Evolutionary conservation across 108 stramenopile genomes (phyloP), one percentile per base, ranked within the genome.

Genomic region (Cylindrotheca closterium): DNA sequence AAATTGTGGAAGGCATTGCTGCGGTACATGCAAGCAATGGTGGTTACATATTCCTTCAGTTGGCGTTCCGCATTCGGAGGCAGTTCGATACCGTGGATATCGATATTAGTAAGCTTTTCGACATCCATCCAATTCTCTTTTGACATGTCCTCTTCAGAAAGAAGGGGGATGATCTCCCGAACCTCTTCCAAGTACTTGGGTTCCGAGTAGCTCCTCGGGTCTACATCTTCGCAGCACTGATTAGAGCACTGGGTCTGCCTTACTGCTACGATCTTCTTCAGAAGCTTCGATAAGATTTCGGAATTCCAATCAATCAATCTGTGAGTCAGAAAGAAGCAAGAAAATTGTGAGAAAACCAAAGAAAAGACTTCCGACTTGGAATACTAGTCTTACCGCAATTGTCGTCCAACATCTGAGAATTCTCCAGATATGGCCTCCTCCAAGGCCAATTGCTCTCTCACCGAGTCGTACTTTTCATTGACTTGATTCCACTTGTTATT

Each of bases 1-100:
- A 86, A 78, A 55, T 78, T 80, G 73, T 89, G 88, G 47, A 86
- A 89, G 23, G 60, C 55, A 63, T 83, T 79, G 51, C 80, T 62
- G 8, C 55, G 64, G 54, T 89, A 89, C 68, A 83, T 68, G 50
- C 64, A 58, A 5, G 84, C 84, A 31, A 89, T 84, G 29, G 50
- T 68, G 37, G 75, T 75, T 47, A 89, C 74, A 52, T 80, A 89
- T 22, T 72, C 67, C 23, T 64, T 64, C 2, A 89, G 73, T 50
- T 89, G 79, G 2, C 29, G 30, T 45, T 63, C 50, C 12, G 58
- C 71, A 8, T 33, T 61, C n/a, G 32, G 22, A 0, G 54, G 19
- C 18, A 72, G 56, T n/a, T 51, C 32, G 12, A 63, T 27, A 22
- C 10, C 34, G 4, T 49, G 55, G 3, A 18, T 22, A 28, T 42